phyloP scores from a whole-genome alignment of 176 grass and related monocot genomes.

The Triticum monococcum region DNA sequence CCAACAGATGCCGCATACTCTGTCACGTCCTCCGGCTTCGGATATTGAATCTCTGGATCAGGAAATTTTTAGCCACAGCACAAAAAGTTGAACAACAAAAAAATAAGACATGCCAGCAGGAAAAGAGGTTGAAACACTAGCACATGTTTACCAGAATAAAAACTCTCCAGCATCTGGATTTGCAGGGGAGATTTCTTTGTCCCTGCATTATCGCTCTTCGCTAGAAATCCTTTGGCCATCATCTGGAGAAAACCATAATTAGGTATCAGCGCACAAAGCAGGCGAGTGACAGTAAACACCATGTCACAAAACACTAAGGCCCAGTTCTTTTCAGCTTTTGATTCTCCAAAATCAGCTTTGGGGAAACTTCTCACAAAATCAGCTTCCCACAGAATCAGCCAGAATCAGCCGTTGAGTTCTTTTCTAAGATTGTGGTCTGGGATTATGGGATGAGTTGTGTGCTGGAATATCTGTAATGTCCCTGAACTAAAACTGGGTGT shows the following conservation, averaged over 20 bases:
- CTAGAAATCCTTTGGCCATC: background rate
- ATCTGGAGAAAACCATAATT: slow-evolving; percentile 34
- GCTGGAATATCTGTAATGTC: too few species aligned
- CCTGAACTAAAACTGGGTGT: too few species aligned
- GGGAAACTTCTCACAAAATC: too few species aligned
- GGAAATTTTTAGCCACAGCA: slow-evolving; percentile 2
- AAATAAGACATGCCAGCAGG: slow-evolving; percentile 4
- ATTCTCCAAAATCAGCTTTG: too few species aligned
- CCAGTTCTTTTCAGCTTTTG: too few species aligned
- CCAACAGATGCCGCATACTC: slow-evolving; percentile 62
- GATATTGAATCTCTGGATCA: slow-evolving; percentile 70
- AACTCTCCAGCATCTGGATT: slow-evolving; percentile 70
- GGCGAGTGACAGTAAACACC: background rate
- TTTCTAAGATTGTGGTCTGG: too few species aligned
- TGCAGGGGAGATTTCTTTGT: slow-evolving; percentile 73
- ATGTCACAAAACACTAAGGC: background rate
- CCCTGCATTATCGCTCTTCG: slow-evolving; percentile 40
- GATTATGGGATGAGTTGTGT: too few species aligned
- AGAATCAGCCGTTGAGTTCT: too few species aligned
- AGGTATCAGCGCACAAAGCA: background rate
- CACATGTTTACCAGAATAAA: slow-evolving; percentile 61
- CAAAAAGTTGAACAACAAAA: background rate
- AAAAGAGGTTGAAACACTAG: background rate
- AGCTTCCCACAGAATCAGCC: too few species aligned
- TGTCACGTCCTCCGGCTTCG: slow-evolving; percentile 58